Evolutionary conservation across 2,329 filamentous ascomycete genomes (phyloP), one percentile per base, ranked within the genome.

Genomic region (Cordyceps javanica): DNA sequence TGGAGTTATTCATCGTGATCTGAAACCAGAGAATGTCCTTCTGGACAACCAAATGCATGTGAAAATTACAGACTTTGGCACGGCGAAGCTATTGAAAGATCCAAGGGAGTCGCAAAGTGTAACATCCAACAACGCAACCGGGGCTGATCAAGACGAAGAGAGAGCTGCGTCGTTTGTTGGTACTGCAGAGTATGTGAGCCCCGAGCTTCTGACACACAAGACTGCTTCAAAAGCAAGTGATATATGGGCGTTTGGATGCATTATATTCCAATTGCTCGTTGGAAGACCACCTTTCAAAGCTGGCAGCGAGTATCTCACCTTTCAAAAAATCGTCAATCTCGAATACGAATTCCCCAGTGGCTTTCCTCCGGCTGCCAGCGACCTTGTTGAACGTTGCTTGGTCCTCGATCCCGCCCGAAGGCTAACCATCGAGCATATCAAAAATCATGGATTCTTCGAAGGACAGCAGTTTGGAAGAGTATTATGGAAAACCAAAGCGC

Each of bases 51-150:
- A 96, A 67, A 95, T 97, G 89, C 91, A 97, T 67, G 87, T 97
- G 73, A 99, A 99, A 71, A 97, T 99, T 63, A 99, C 94, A 8
- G 94, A 99, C 73, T 99, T 99, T 69, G 94, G 94, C 42, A 99
- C 94, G 0, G 94, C 94, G n/a, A 97, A 97, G 71, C 84, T 99
- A 61, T 77, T 99, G 46, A 66, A 63, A 55, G 73, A 74, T 55
- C 71, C 72, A 25, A 68, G 71, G 25, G 67, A 68, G 25, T 72
- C 72, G 14, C 73, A 79, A 69, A 67, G 78, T 57, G 23, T 34
- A n/a, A 16, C 6, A 4, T 9, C 11, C 13, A 36, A 14, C 14
- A 72, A 74, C 2, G 73, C 75, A 14, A 64, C 73, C 5, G 69
- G 72, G 0, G 63, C 69, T 52, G 68, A 68, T 8, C 74, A 75